Evolutionary conservation across 352 stramenopile genomes (phyloP), one percentile per base, ranked within the genome.

Genomic region (Sclerospora graminicola): DNA sequence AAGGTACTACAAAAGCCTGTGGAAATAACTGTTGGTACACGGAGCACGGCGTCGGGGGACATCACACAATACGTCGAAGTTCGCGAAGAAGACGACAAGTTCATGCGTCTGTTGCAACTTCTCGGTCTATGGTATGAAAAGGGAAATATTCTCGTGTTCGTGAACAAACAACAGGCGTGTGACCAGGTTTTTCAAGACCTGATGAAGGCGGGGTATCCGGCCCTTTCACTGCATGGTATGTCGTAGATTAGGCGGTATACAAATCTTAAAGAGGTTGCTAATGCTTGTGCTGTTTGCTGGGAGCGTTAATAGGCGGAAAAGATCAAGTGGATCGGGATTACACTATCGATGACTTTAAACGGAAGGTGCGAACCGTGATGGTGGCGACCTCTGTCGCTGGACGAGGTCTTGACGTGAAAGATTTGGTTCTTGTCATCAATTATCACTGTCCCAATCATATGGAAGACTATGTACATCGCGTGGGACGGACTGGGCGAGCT

Each of bases 401-500:
- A 35, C 82, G 97, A 40, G 97, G 97, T 46, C 78, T 99, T 30
- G 97, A 99, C 57, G 96, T 99, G 24, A 96, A 97, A 34, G 92
- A 98, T 40, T 84, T 98, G 41, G 74, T 94, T 27, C 95, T 97
- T 52, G 97, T 99, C 23, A 97, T 99, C 56, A 99, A 99, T 72
- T 99, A 98, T 58, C 95, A 97, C 38, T 97, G 89, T 38, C 97
- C 97, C 0, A 99, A 99, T 60, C 96, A 99, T 61, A 69, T 99
- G 33, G 97, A 99, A 78, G 96, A 99, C 52, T 99, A 99, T 51
- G 95, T 99, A 1, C 97, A 99, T 72, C 89, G 97, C 23, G 94
- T 99, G 3, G 96, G 96, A 5, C 66, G 96, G 41, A 99, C 96
- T 15, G 96, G 95, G 10, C 72, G 96, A 41, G 96, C 95, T 40